Evolutionary conservation across 1,139 yeast genomes (phyloP).

Genomic region (Saccharomyces hybrid): DNA sequence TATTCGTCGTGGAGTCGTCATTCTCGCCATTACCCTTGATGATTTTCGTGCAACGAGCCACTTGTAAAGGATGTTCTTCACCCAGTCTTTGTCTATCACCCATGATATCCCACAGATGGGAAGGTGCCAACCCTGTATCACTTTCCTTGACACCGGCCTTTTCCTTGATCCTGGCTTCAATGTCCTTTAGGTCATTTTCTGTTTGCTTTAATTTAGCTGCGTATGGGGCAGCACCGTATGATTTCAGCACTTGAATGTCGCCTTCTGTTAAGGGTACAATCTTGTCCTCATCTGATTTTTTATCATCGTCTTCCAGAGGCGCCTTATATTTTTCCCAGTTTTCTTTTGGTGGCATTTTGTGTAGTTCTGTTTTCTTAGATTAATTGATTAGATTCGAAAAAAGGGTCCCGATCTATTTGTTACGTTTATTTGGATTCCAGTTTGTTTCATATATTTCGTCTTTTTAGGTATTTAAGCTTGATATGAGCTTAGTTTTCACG

Average conservation of each 20-base stretch:
- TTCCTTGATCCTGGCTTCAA: constrained; percentile 84
- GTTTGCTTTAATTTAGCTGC: constrained; percentile 70
- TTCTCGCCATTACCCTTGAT: constrained; percentile 47
- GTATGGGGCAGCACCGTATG: constrained; percentile 97
- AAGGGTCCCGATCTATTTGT: too few species aligned
- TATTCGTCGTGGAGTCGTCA: constrained; percentile 27
- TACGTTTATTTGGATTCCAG: neutral
- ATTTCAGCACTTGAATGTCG: constrained; percentile 92
- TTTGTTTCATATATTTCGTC: too few species aligned
- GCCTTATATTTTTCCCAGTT: constrained; percentile 97
- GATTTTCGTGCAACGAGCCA: constrained; percentile 96
- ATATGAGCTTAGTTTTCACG: neutral
- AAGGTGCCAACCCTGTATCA: constrained; percentile 93
- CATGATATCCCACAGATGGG: constrained; percentile 94
- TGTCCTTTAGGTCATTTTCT: constrained; percentile 76
- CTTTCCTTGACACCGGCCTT: constrained; percentile 90
- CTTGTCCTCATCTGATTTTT: constrained; percentile 54
- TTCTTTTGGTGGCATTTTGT: constrained; percentile 39
- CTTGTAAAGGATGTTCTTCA: constrained; percentile 94
- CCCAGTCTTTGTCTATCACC: constrained; percentile 92
- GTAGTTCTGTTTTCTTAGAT: neutral
- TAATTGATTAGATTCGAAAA: neutral
- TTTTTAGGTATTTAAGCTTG: neutral
- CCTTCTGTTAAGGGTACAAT: constrained; percentile 88
- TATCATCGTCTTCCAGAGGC: constrained; percentile 58